These are phyloP conservation scores for Psilocybe cyanescens DNA, from an alignment of 768 basidiomycete genomes.

Conservation along the genomic window DNA sequence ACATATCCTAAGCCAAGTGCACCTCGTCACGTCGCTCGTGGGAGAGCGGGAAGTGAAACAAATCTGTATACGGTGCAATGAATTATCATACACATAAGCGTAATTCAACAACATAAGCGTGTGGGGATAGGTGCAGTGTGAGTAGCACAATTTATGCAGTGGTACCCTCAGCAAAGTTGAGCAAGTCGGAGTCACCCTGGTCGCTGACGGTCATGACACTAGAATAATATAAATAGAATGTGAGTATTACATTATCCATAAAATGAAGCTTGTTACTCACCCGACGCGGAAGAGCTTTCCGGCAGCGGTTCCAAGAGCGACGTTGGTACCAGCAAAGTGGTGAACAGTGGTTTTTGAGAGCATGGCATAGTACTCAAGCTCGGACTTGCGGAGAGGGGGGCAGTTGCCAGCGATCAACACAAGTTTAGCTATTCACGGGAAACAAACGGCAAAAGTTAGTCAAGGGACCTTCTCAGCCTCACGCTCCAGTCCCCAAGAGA, in stretches of 20 bases:
- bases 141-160: constrained; percentile 49
- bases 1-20: no score
- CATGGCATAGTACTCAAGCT: constrained; percentile 99
- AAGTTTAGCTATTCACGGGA: constrained; percentile 77
- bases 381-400: constrained; percentile 98
- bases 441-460: constrained; percentile 47
- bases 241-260: neutral
- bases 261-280: constrained; percentile 42
- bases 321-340: constrained; percentile 97
- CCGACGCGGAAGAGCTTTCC: constrained; percentile 99
- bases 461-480: constrained; percentile 99
- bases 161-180: constrained; percentile 80
- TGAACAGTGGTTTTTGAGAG: constrained; percentile 98
- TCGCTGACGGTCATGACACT: constrained; percentile 98
- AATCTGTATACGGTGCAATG: neutral
- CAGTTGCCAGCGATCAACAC: constrained; percentile 99
- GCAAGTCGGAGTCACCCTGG: constrained; percentile 95
- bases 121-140: constrained; percentile 7
- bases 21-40: neutral
- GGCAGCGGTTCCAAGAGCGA: constrained; percentile 97
- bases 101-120: constrained; percentile 7
- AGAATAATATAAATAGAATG: constrained; percentile 2
- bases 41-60: no score
- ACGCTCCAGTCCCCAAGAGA: constrained; percentile 94
- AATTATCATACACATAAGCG: constrained; percentile 8